Conservation (phyloP, 2,329 filamentous ascomycete genomes). For the Neonectria ditissima region DNA sequence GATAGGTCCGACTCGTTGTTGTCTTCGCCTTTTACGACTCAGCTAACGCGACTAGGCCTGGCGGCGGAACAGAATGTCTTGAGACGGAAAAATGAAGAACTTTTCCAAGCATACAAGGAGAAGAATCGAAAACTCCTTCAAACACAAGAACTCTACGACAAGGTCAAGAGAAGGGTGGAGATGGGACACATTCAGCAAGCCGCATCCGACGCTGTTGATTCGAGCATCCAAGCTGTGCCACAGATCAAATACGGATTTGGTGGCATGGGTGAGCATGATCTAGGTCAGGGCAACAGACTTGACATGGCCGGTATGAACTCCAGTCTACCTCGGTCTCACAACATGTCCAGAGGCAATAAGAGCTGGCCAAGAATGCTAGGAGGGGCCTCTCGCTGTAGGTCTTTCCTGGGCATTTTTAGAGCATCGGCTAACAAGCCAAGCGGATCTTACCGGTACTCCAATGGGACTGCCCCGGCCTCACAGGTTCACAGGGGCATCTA, state of each 20-base stretch:
- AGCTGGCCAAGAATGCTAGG: constrained; percentile 34
- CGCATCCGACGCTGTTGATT: constrained; percentile 59
- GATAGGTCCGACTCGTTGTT: constrained; percentile 60
- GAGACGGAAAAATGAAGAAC: constrained; percentile 77
- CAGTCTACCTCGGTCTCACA: constrained; percentile 25
- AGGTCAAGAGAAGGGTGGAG: constrained; percentile 67
- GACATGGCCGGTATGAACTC: constrained; percentile 37
- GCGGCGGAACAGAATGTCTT: constrained; percentile 72
- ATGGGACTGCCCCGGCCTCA: constrained; percentile 26
- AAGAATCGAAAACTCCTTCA: constrained; percentile 78
- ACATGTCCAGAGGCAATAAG: constrained; percentile 26
- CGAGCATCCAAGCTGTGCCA: constrained; percentile 36
- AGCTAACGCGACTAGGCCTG: constrained; percentile 57
- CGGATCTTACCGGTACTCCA: constrained; percentile 19
- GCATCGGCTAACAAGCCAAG: constrained; percentile 30
- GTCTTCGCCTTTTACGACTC: neutral
- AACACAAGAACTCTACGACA: constrained; percentile 74
- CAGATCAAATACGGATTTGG: constrained; percentile 26
- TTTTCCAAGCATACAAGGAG: constrained; percentile 74
- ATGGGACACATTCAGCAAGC: constrained; percentile 66
- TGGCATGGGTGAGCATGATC: constrained; percentile 9
- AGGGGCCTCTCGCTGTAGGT: constrained; percentile 32
- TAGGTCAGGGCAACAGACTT: constrained; percentile 24
- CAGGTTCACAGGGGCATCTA: constrained; percentile 18
- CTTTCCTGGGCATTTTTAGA: no score